Conservation (phyloP, 169 alveolate genomes). For the Plasmodium blacklocki region DNA sequence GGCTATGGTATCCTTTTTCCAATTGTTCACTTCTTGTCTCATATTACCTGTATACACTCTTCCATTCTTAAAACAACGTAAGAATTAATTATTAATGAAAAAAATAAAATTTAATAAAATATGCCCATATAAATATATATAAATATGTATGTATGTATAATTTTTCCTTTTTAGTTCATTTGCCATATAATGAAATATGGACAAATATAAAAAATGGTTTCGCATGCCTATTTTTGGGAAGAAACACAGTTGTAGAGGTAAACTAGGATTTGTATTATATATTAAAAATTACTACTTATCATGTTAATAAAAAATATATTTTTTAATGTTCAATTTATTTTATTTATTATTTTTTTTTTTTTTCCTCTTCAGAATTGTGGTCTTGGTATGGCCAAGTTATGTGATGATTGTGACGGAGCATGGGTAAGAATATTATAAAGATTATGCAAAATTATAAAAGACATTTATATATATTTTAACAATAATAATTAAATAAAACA, state of each 20-base stretch:
- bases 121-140: neutral
- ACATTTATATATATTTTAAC: too few relatives aligned
- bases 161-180: slow-evolving; percentile 13
- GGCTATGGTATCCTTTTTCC: slow-evolving; percentile 64
- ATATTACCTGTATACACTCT: slow-evolving; percentile 59
- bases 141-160: neutral
- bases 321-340: slow-evolving; percentile 3
- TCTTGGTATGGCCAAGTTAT: slow-evolving; percentile 56
- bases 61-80: slow-evolving; percentile 59
- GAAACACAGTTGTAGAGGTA: slow-evolving; percentile 61
- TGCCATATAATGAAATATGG: slow-evolving; percentile 52
- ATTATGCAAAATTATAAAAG: neutral
- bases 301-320: neutral
- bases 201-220: slow-evolving; percentile 46
- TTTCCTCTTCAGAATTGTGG: slow-evolving; percentile 52
- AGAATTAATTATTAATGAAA: neutral
- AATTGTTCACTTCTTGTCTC: slow-evolving; percentile 48
- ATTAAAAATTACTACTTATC: neutral
- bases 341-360: neutral
- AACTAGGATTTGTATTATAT: neutral
- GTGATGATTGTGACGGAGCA: slow-evolving; percentile 70
- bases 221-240: slow-evolving; percentile 28
- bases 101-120: too few relatives aligned
- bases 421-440: slow-evolving; percentile 32
- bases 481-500: neutral